Evolutionary conservation across 768 basidiomycete genomes (phyloP).

Genomic region (Rhodocollybia butyracea): DNA sequence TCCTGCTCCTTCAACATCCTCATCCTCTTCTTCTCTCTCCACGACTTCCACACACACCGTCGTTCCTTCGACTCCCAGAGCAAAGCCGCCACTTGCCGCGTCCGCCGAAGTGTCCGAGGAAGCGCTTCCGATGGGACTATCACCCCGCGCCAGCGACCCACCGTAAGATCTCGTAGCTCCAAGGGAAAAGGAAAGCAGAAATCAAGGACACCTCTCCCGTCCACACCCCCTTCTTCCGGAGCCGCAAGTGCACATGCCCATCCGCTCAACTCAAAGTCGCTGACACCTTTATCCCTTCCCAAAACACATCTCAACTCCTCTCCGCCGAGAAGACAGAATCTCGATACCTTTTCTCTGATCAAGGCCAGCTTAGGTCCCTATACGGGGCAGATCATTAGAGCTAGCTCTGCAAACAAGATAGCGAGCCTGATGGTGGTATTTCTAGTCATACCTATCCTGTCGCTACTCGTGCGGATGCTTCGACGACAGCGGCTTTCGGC

Average conservation of each 20-base stretch:
- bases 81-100: conserved; percentile 21
- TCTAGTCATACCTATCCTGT: conserved; percentile 38
- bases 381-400: conserved; percentile 19
- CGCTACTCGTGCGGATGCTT: conserved; percentile 49
- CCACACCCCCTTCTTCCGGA: background rate
- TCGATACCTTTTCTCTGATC: conserved; percentile 38
- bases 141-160: background rate
- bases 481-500: conserved; percentile 30
- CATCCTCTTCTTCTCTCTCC: conserved; percentile 68
- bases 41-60: conserved; percentile 73
- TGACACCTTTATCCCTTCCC: conserved; percentile 12
- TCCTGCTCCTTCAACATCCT: conserved; percentile 54
- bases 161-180: background rate
- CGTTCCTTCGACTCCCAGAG: conserved; percentile 48
- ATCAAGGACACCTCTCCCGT: background rate
- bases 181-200: conserved; percentile 4
- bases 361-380: conserved; percentile 47
- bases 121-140: conserved; percentile 3
- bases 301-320: conserved; percentile 15
- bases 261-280: conserved; percentile 3
- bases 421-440: conserved; percentile 37
- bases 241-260: background rate
- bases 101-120: background rate
- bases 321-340: conserved; percentile 20
- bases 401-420: conserved; percentile 37